These are phyloP conservation scores for Corrigiola litoralis DNA, from an alignment of 179 eudicot species.

Conservation along the genomic window DNA sequence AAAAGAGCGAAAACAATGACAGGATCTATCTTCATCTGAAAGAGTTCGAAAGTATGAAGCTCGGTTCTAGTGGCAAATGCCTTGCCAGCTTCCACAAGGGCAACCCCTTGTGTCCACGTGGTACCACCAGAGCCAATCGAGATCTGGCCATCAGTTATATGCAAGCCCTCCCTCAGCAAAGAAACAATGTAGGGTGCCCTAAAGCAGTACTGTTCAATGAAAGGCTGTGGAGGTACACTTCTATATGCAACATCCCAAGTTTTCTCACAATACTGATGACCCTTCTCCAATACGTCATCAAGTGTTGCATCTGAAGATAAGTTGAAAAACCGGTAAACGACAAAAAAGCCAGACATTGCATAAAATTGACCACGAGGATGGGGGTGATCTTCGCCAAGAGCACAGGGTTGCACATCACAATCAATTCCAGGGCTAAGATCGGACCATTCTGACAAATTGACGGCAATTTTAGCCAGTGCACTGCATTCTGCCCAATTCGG, in stretches of 20 bases:
- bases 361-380: constrained; percentile 84
- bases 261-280: constrained; percentile 65
- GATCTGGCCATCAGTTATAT: constrained; percentile 67
- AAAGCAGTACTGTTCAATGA: constrained; percentile 94
- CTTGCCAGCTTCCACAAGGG: constrained; percentile 88
- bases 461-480: constrained; percentile 69
- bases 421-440: constrained; percentile 59
- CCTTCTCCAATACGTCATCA: constrained; percentile 84
- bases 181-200: constrained; percentile 87
- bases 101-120: constrained; percentile 98
- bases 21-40: constrained; percentile 68
- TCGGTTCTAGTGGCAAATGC: constrained; percentile 47
- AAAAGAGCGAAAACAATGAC: constrained; percentile 50
- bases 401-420: constrained; percentile 87
- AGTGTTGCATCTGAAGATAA: constrained; percentile 73
- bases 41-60: constrained; percentile 43
- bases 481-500: constrained; percentile 91
- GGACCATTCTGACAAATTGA: constrained; percentile 95
- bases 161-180: constrained; percentile 83
- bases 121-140: constrained; percentile 88
- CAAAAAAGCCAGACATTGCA: constrained; percentile 95
- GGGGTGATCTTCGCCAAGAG: constrained; percentile 63
- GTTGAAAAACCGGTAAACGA: constrained; percentile 89
- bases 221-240: constrained; percentile 94
- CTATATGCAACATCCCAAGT: constrained; percentile 73